Evolutionary conservation across 306 rosid genomes (phyloP).

Genomic region (Coriaria nepalensis): DNA sequence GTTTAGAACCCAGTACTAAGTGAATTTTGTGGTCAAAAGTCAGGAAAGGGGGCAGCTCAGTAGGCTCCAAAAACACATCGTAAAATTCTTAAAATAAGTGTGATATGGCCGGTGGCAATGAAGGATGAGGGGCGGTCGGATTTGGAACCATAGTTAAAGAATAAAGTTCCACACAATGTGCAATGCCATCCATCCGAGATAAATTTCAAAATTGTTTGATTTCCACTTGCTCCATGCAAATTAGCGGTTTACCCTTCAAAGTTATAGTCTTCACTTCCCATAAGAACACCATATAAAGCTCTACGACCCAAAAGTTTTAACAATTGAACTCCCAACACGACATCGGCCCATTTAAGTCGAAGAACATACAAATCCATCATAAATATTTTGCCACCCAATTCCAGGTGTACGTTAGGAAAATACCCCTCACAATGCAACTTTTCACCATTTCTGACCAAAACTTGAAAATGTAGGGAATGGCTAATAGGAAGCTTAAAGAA

Average conservation of each 20-base stretch:
- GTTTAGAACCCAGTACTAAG: not conserved
- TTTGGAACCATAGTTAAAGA: not conserved
- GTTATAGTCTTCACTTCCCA: not conserved
- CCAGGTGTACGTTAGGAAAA: not conserved
- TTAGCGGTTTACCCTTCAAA: not conserved
- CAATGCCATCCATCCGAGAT: not conserved
- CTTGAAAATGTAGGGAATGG: not conserved
- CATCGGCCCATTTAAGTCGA: not conserved
- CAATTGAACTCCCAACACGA: not conserved
- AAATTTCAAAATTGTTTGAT: not conserved
- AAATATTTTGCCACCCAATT: not conserved
- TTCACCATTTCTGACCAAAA: not conserved
- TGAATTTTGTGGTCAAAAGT: not conserved
- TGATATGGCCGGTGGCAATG: not conserved
- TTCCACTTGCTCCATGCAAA: not conserved
- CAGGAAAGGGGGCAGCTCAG: not conserved
- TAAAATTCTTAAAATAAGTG: not conserved
- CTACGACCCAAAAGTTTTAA: not conserved
- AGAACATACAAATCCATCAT: not conserved
- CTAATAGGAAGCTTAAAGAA: not conserved
- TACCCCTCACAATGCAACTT: not conserved
- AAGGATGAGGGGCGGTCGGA: not conserved
- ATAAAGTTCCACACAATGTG: not conserved
- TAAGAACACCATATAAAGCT: not conserved
- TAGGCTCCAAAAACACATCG: not conserved